Evolutionary conservation across 1,139 yeast genomes (phyloP).

Genomic region (Suhomyces panamericanus): DNA sequence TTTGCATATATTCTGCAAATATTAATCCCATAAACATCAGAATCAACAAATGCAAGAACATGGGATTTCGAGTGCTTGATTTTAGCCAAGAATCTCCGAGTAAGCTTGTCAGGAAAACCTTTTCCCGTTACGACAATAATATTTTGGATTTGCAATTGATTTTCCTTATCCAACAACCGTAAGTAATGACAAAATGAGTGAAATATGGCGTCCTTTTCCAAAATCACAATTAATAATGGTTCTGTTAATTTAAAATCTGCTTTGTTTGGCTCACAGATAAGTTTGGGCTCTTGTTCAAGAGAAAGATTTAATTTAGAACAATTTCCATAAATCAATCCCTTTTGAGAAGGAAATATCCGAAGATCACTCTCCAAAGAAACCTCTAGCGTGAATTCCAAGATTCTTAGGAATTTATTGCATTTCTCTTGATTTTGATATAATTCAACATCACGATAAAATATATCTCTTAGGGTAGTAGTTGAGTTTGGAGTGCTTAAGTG

Average conservation of each 20-base stretch:
- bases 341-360: conserved; percentile 59
- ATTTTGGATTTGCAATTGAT: conserved; percentile 7
- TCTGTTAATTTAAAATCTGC: background rate
- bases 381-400: conserved; percentile 29
- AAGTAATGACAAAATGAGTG: conserved; percentile 31
- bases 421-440: conserved; percentile 50
- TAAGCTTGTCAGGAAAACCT: conserved; percentile 58
- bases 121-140: conserved; percentile 56
- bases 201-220: conserved; percentile 67
- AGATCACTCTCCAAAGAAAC: conserved; percentile 30
- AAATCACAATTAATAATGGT: conserved; percentile 41
- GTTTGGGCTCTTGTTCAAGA: conserved; percentile 22
- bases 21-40: conserved; percentile 71
- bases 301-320: conserved; percentile 14
- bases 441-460: conserved; percentile 64
- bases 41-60: conserved; percentile 42
- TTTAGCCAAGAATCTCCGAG: conserved; percentile 27
- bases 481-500: conserved; percentile 18
- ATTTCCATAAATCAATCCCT: conserved; percentile 57
- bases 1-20: conserved; percentile 42
- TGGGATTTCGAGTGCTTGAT: conserved; percentile 13
- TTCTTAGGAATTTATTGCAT: conserved; percentile 45
- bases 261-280: conserved; percentile 23
- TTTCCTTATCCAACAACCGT: conserved; percentile 1
- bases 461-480: conserved; percentile 57